Base-by-base conservation (phyloP, 208 protist species). In the Novymonas esmeraldas region DNA sequence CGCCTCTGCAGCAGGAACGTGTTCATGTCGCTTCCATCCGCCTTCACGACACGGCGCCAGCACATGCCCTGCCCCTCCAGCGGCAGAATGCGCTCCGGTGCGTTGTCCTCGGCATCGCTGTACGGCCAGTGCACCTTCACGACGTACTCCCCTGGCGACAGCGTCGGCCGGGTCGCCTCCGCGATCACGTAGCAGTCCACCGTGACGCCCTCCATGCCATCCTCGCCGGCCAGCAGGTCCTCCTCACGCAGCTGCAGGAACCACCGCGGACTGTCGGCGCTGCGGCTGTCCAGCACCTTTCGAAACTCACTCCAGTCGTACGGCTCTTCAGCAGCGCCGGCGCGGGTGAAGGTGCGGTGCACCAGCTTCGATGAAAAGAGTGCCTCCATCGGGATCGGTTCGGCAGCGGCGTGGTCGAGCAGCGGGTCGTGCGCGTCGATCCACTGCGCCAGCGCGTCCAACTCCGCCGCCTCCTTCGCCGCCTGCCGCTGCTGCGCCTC, bases 221-320 rank as follows among this genome's bases (percentile, higher is more conserved):
- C 81, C 13, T 70, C 73, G 28, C 83, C 87, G 9, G 78, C 67
- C 18, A 95, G 72, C 22, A 95, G 82, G 62, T 94, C 85, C 44
- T 95, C 87, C 59, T 95, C 81, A 33, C 90, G 90, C 14, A 95
- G 65, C 74, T 95, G 90, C 54, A 95, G 78, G 44, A 90, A 95
- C 90, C 90, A 95, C 28, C 90, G 87, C 6, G 87, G 90, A 60
- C 85, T 93, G 18, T 11, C 79, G 24, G 68, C 66, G 5, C 42
- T 76, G 49, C 90, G 89, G 33, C 39, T 59, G 56, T 85, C 81
- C 34, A 95, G 69, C 22, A 77, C 82, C 38, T 63, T 55, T 18
- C 79, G 80, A 49, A 95, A 84, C 42, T 73, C 84, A 7, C 56
- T 64, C 88, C 90, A 95, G 70, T 95, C 82, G 55, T 85, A 95